Percentiles rank a stretch among this genome's conserved stretches.
These are phyloP conservation scores for Atalantia buxifolia DNA, from an alignment of 345 rosid genomes.

Conservation along the genomic window DNA sequence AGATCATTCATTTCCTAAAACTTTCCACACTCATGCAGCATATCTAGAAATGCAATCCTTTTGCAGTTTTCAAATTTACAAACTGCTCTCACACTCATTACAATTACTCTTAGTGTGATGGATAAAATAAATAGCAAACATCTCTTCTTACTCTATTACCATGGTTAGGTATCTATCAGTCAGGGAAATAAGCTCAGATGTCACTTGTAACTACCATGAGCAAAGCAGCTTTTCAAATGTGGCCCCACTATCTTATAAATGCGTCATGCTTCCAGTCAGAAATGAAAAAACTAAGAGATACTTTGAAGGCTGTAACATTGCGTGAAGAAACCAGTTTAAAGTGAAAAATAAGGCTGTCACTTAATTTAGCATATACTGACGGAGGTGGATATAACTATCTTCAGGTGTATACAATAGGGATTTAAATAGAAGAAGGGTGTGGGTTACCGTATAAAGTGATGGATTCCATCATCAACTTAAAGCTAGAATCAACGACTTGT, in stretches of 20 bases:
- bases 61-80: background rate
- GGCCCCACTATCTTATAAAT: background rate
- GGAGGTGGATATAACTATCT: background rate
- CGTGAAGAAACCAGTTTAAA: background rate
- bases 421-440: background rate
- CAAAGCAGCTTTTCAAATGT: background rate
- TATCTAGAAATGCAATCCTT: background rate
- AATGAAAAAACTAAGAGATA: background rate
- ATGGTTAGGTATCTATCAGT: background rate
- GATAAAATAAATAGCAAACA: background rate
- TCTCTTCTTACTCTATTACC: background rate
- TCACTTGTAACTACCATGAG: background rate
- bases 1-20: background rate
- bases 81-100: background rate
- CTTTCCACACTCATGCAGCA: background rate
- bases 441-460: slow-evolving; percentile 59
- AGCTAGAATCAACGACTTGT: slow-evolving; percentile 79
- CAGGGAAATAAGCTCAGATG: background rate
- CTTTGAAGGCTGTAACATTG: background rate
- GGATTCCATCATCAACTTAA: slow-evolving; percentile 73
- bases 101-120: background rate
- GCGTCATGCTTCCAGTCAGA: background rate
- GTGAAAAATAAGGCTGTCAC: background rate
- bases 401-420: background rate
- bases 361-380: background rate